Percentiles rank a stretch among this genome's conserved stretches.
Evolutionary conservation across 306 rosid species (phyloP).

Genomic region (Fagus sylvatica): DNA sequence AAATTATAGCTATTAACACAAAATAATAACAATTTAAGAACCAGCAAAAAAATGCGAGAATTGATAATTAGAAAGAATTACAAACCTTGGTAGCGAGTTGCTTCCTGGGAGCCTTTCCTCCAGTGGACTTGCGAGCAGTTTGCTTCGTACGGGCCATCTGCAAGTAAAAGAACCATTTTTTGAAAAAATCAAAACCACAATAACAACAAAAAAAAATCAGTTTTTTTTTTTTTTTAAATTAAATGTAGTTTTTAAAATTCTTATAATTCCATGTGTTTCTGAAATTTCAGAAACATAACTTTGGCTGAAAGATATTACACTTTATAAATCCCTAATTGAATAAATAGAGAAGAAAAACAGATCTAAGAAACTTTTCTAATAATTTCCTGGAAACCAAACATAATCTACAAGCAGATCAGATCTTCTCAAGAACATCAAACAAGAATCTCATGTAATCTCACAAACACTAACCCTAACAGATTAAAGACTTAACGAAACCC

Average conservation of each 20-base stretch:
- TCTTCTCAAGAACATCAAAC: neutral
- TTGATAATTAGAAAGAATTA: neutral
- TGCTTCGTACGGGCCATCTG: constrained; percentile 99
- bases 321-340: neutral
- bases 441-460: neutral
- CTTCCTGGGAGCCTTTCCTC: constrained; percentile 97
- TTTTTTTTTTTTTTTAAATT: neutral
- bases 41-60: neutral
- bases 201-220: no score
- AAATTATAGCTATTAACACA: accelerated
- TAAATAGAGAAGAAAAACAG: neutral
- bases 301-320: neutral
- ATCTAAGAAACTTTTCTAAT: neutral
- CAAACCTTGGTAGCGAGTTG: constrained; percentile 96
- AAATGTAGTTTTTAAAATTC: neutral
- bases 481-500: neutral
- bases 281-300: neutral
- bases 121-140: constrained; percentile 95
- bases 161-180: neutral
- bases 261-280: no score
- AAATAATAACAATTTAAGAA: accelerated
- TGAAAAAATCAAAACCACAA: neutral
- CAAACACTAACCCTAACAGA: neutral
- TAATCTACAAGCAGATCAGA: neutral
- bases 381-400: neutral